phyloP scores from a whole-genome alignment of 306 rosid species.

The Rosa multiflora region DNA sequence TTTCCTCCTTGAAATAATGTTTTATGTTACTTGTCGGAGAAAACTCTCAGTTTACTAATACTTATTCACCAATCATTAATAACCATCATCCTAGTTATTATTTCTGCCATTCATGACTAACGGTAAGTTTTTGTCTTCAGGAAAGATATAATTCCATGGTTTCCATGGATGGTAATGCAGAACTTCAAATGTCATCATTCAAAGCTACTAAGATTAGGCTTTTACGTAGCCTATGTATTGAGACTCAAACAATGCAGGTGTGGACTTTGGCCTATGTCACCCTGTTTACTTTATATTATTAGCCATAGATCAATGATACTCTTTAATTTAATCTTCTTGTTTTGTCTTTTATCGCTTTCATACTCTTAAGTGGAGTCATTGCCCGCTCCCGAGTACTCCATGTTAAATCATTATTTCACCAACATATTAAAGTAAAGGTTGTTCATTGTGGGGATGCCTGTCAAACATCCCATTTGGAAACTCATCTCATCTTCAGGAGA shows the following conservation, averaged over 20 bases:
- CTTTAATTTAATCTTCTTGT: neutral
- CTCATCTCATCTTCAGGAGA: neutral
- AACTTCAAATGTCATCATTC: slow-evolving; percentile 61
- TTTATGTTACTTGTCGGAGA: no score
- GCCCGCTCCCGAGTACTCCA: neutral
- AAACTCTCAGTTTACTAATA: no score
- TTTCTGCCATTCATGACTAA: no score
- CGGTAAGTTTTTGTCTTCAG: no score
- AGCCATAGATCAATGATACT: neutral
- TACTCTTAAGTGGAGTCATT: neutral
- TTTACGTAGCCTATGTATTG: slow-evolving; percentile 70
- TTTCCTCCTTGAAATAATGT: no score
- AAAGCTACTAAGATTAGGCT: slow-evolving; percentile 69
- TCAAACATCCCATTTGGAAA: neutral
- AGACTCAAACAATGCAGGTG: slow-evolving; percentile 82
- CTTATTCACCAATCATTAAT: no score
- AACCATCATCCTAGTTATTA: no score
- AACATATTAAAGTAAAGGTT: neutral
- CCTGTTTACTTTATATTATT: neutral
- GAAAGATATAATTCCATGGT: no score
- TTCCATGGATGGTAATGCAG: neutral
- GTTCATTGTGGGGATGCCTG: slow-evolving; percentile 1
- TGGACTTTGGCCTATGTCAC: neutral
- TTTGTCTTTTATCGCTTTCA: neutral
- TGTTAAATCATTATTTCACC: neutral